A percentile compares a stretch with the other conserved stretches of the same genome.
Conservation (phyloP, 73 alveolate genomes). For the Paramecium bursaria region DNA sequence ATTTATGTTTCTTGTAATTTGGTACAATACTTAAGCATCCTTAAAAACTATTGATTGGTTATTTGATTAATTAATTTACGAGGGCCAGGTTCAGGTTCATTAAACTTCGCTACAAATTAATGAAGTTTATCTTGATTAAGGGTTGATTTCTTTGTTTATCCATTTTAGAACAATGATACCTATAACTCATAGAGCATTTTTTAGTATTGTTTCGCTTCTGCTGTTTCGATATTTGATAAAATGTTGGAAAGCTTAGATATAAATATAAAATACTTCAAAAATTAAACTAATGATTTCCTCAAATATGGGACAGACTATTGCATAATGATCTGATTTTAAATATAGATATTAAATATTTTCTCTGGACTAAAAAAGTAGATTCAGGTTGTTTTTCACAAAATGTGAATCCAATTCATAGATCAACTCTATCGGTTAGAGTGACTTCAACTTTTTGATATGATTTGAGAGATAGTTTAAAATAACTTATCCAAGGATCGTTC, state of each 20-base stretch:
- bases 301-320: slow-evolving; percentile 23
- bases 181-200: slow-evolving; percentile 30
- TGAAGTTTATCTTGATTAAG: not conserved
- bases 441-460: slow-evolving; percentile 14
- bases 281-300: not conserved
- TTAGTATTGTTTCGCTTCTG: slow-evolving; percentile 19
- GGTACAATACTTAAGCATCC: slow-evolving; percentile 25
- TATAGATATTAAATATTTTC: slow-evolving; percentile 3
- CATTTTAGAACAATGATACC: slow-evolving; percentile 8
- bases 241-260: slow-evolving; percentile 2
- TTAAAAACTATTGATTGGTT: slow-evolving; percentile 13
- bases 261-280: no score
- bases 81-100: not conserved
- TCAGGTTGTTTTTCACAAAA: not conserved
- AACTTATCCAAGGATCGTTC: slow-evolving; percentile 26
- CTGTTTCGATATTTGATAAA: slow-evolving; percentile 45
- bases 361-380: not conserved
- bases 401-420: slow-evolving; percentile 29
- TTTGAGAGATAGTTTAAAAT: not conserved
- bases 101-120: not conserved
- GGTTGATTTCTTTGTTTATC: slow-evolving; percentile 34
- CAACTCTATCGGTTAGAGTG: slow-evolving; percentile 1
- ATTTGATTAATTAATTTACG: not conserved
- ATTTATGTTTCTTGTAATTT: slow-evolving; percentile 10
- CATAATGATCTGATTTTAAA: slow-evolving; percentile 20